Conservation (phyloP, 768 basidiomycete species). For the Pleurotus pulmonarius region DNA sequence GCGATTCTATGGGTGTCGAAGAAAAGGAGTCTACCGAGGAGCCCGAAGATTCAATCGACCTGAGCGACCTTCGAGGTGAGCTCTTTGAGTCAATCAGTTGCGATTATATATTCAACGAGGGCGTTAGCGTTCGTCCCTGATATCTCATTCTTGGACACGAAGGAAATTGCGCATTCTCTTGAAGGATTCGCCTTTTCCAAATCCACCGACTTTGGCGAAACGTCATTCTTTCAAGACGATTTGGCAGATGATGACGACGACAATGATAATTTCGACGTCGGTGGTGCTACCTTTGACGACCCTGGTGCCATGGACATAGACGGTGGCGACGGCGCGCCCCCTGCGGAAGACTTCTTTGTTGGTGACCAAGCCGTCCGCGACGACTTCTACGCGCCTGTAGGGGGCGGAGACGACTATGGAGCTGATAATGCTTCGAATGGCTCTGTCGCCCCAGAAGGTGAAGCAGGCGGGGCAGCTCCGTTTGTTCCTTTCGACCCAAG, state of each 20-base stretch:
- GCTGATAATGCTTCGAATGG: slow-evolving; percentile 36
- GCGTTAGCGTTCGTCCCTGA: slow-evolving; percentile 65
- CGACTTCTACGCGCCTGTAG: slow-evolving; percentile 36
- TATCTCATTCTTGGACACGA: slow-evolving; percentile 56
- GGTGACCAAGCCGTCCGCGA: slow-evolving; percentile 33
- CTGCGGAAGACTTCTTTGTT: slow-evolving; percentile 43
- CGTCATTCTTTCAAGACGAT: slow-evolving; percentile 56
- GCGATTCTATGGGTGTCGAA: slow-evolving; percentile 83
- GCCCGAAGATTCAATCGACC: slow-evolving; percentile 62
- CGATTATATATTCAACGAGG: not conserved
- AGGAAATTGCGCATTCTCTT: slow-evolving; percentile 79
- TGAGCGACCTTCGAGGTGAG: slow-evolving; percentile 61
- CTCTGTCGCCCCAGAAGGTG: slow-evolving; percentile 39
- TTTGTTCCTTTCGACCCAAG: slow-evolving; percentile 86
- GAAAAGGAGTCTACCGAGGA: slow-evolving; percentile 77
- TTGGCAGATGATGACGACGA: slow-evolving; percentile 37
- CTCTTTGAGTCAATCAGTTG: not conserved
- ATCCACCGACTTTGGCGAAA: slow-evolving; percentile 59
- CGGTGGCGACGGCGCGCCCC: slow-evolving; percentile 26
- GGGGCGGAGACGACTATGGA: slow-evolving; percentile 18
- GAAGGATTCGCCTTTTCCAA: slow-evolving; percentile 80
- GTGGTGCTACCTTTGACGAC: slow-evolving; percentile 25
- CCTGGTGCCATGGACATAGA: slow-evolving; percentile 33
- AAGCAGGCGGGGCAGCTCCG: slow-evolving; percentile 31
- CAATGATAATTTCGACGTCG: slow-evolving; percentile 41